Base-by-base conservation (phyloP, 2,329 filamentous ascomycete species). In the Remersonia thermophila region DNA sequence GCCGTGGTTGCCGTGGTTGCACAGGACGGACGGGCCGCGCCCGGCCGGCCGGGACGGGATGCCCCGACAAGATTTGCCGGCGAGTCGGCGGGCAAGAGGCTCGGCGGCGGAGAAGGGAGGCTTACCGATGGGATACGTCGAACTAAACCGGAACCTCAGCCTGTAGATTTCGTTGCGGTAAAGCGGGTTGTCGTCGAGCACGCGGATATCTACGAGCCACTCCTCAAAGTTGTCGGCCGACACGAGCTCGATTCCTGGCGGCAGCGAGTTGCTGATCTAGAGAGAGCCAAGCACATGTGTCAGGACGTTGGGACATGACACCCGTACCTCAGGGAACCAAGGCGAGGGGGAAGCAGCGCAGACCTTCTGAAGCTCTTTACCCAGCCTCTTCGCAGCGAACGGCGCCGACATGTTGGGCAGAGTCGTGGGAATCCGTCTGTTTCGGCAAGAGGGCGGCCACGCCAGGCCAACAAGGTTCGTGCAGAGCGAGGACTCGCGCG, bases 61-160 rank as follows among this genome's bases (percentile, higher is more conserved):
- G n/a, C n/a, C n/a, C n/a, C n/a, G n/a, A n/a, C n/a, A n/a, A n/a
- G n/a, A n/a, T n/a, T n/a, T n/a, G n/a, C n/a, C n/a, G n/a, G n/a
- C n/a, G n/a, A n/a, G n/a, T n/a, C n/a, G n/a, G n/a, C n/a, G n/a
- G n/a, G n/a, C n/a, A n/a, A 27, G 10, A 2, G 23, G 14, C 25
- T 37, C 4, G 3, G 8, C 12, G 14, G 15, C 11, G n/a, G 9
- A 18, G 28, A 26, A 8, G 36, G 28, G 27, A 46, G 59, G 43
- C n/a, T n/a, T 71, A 87, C 84, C 86, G 51, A 98, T 98, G 12
- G 91, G 91, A 55, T 98, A 98, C 48, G 73, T 75, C 23, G 71
- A 67, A 42, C 76, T 77, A 58, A 98, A 98, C 33, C 71, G 78
- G 59, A 98, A 94, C 54, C 85, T 86, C 36, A 98, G 66, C 15